Conservation (phyloP, 106 monocot genomes). For the Chionographis japonica region DNA sequence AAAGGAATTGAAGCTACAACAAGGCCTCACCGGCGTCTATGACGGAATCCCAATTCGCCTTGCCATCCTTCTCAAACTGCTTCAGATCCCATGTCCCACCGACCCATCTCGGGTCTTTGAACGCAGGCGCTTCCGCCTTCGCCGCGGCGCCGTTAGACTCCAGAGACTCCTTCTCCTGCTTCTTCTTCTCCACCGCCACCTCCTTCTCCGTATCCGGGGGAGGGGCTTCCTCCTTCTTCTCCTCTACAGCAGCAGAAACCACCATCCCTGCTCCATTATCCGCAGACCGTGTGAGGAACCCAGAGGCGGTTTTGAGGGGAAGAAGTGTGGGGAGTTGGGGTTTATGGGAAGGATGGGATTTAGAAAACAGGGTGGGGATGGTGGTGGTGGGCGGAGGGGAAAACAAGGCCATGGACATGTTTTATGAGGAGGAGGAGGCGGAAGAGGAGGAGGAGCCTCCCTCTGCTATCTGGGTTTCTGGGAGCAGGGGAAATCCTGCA, state of each 20-base stretch:
- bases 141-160: conserved; percentile 23
- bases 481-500: neutral
- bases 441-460: no score
- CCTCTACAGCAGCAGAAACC: conserved; percentile 11
- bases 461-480: no score
- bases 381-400: conserved; percentile 15
- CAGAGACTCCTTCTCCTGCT: conserved; percentile 5
- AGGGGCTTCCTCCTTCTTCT: conserved; percentile 3
- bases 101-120: conserved; percentile 59
- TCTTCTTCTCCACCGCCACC: neutral
- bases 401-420: conserved; percentile 32
- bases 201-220: neutral
- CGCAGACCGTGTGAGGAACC: conserved; percentile 24
- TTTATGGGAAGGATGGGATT: conserved; percentile 8
- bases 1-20: neutral
- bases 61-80: conserved; percentile 48
- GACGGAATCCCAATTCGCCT: conserved; percentile 69
- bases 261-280: conserved; percentile 34
- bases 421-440: no score
- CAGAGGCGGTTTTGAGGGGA: conserved; percentile 17
- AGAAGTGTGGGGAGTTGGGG: conserved; percentile 5
- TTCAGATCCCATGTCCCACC: conserved; percentile 73
- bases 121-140: conserved; percentile 12
- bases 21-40: conserved; percentile 60
- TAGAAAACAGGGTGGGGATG: conserved; percentile 20